Base-by-base conservation (phyloP, 2,329 filamentous ascomycete species). In the Salinomyces thailandicus region DNA sequence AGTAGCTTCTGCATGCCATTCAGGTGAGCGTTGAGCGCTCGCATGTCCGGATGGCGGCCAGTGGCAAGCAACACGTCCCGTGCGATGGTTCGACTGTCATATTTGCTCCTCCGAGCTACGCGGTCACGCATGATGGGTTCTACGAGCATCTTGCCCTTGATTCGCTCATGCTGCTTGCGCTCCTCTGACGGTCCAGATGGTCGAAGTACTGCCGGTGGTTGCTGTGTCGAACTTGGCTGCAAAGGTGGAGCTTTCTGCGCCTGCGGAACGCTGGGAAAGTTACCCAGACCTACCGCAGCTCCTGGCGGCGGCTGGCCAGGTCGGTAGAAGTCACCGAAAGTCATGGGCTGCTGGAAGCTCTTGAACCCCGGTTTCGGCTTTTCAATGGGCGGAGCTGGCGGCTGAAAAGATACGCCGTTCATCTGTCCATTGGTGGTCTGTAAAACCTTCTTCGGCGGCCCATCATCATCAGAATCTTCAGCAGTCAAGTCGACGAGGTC, bases 1-100 rank as follows among this genome's bases (percentile, higher is more conserved):
- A 61, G 46, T 11, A 59, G 74, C 51, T 20, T 61, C 49, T 37
- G 69, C 62, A 41, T 54, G 4, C 35, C 36, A 30, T 49, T 49
- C 19, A 81, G 58, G 58, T 81, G 76, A 18, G 65, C 62, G 48
- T 82, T 82, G 22, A 82, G 55, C 2, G 63, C 57, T 17, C 67
- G 58, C 54, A 77, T 71, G 7, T 68, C 68, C 0, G 77, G 76
- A 51, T 81, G 76, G 39, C 71, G 69, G 12, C 74, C 74, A 9
- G 73, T 66, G 12, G 74, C 72, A 33, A 80, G 67, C 8, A 81
- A 59, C 5, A 82, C 66, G 51, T 80, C 75, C 34, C 74, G 62
- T 4, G 76, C 77, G 41, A 81, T 77, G 0, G 74, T 80, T 30
- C 67, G 64, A 1, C 71, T 66, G 48, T 80, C 67, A 49, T 81